phyloP scores from a whole-genome alignment of 805 yeast species.

The Yarrowia keelungensis region DNA sequence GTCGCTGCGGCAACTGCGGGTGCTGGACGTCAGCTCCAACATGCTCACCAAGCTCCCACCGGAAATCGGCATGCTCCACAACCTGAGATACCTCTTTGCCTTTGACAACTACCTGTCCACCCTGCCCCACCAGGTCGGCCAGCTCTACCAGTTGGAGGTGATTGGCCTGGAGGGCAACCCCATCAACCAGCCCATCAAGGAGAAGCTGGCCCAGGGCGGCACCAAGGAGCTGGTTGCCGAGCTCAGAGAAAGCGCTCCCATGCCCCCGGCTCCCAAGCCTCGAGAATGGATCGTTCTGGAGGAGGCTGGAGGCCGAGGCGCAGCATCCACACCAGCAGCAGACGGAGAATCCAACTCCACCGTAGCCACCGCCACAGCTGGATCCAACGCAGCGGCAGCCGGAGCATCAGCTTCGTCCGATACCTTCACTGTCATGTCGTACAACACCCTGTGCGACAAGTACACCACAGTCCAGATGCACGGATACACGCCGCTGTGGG shows the following conservation, averaged over 20 bases:
- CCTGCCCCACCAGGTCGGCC: conserved; percentile 86
- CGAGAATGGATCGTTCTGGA: conserved; percentile 84
- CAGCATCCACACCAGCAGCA: conserved; percentile 2
- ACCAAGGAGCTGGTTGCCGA: conserved; percentile 81
- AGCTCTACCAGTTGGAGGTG: conserved; percentile 80
- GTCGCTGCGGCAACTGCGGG: conserved; percentile 73
- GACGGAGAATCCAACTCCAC: conserved; percentile 16
- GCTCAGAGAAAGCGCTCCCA: conserved; percentile 82
- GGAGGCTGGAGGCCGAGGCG: conserved; percentile 49
- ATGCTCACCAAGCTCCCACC: conserved; percentile 72
- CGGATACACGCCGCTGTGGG: conserved; percentile 97
- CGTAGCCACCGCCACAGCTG: conserved; percentile 28
- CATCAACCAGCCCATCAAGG: conserved; percentile 67
- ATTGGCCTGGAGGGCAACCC: conserved; percentile 95
- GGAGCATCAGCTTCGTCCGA: conserved; percentile 26
- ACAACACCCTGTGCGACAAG: conserved; percentile 93
- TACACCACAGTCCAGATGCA: conserved; percentile 93
- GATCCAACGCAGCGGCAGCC: conserved; percentile 16
- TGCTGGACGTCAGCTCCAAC: conserved; percentile 86
- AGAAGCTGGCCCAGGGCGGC: conserved; percentile 78
- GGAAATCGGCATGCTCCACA: conserved; percentile 83
- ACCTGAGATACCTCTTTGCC: conserved; percentile 78
- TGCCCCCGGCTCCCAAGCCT: conserved; percentile 67
- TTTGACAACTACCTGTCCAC: conserved; percentile 83
- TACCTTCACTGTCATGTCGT: conserved; percentile 76